Evolutionary conservation across 352 stramenopile species (phyloP).

Genomic region (Globisporangium solare): DNA sequence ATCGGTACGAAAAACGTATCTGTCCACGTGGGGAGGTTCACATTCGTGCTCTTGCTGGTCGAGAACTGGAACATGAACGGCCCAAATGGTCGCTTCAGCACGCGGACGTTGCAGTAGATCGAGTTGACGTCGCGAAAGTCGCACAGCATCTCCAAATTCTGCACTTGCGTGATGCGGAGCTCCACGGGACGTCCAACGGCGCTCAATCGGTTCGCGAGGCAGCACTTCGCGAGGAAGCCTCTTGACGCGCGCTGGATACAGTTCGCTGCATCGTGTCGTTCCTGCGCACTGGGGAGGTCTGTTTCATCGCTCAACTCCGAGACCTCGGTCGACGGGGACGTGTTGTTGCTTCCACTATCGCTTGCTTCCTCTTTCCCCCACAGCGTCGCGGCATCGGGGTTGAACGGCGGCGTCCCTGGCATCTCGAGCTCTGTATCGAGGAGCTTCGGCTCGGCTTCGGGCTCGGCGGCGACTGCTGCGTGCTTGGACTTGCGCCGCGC

Average conservation of each 20-base stretch:
- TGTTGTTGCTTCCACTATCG: constrained; percentile 6
- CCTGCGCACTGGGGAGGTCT: constrained; percentile 25
- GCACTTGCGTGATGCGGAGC: constrained; percentile 39
- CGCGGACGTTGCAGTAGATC: constrained; percentile 71
- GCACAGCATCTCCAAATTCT: constrained; percentile 64
- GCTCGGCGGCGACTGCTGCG: constrained; percentile 9
- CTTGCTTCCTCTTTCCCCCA: constrained; percentile 25
- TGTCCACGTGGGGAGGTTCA: constrained; percentile 51
- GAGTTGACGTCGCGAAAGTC: constrained; percentile 67
- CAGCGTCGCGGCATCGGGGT: constrained; percentile 23
- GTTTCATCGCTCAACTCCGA: constrained; percentile 5
- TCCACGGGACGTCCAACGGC: constrained; percentile 58
- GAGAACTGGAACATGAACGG: constrained; percentile 87
- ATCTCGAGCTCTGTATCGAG: constrained; percentile 30
- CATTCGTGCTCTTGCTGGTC: constrained; percentile 45
- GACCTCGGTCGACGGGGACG: too few relatives aligned
- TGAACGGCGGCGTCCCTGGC: constrained; percentile 62
- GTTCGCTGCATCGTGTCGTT: constrained; percentile 29
- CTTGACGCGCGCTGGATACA: constrained; percentile 33
- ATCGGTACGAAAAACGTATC: constrained; percentile 76
- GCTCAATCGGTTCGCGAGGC: constrained; percentile 37
- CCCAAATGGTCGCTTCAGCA: constrained; percentile 83
- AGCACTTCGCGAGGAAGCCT: constrained; percentile 30
- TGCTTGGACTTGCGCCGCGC: background rate
- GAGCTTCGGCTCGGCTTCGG: constrained; percentile 23